Conservation (phyloP, 2,329 filamentous ascomycete species). For the Teratosphaeria destructans region DNA sequence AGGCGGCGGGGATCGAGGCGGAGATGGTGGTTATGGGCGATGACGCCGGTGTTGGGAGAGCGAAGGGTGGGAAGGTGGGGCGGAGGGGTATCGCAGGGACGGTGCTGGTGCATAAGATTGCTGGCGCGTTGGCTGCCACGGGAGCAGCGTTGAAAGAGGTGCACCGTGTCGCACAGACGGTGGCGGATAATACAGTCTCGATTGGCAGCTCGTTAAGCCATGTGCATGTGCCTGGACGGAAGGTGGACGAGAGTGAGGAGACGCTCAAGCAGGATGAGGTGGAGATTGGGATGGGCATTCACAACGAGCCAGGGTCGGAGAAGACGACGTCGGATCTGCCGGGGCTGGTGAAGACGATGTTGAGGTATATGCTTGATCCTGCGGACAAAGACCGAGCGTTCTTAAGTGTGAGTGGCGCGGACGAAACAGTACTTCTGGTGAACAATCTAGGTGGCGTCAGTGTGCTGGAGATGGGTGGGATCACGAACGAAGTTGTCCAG, state of each 20-base stretch:
- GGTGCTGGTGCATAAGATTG: constrained; percentile 82
- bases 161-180: constrained; percentile 57
- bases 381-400: constrained; percentile 62
- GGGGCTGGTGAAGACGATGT: constrained; percentile 46
- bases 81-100: constrained; percentile 84
- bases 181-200: constrained; percentile 67
- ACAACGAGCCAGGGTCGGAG: constrained; percentile 45
- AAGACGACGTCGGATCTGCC: constrained; percentile 33
- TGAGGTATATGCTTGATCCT: constrained; percentile 52
- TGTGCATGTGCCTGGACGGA: constrained; percentile 83
- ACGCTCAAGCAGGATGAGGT: constrained; percentile 51
- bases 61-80: constrained; percentile 81
- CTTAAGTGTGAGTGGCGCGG: constrained; percentile 48
- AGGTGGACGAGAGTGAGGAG: constrained; percentile 43
- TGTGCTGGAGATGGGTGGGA: constrained; percentile 60
- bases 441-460: constrained; percentile 70
- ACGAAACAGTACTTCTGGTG: constrained; percentile 57
- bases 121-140: constrained; percentile 67
- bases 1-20: constrained; percentile 62
- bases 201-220: constrained; percentile 80
- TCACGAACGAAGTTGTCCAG: constrained; percentile 55
- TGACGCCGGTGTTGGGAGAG: constrained; percentile 78
- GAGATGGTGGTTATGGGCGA: constrained; percentile 91
- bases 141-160: constrained; percentile 58
- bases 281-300: constrained; percentile 65